Evolutionary conservation across 2,329 filamentous ascomycete genomes (phyloP), one percentile per base, ranked within the genome.

Genomic region (Periconia macrospinosa): DNA sequence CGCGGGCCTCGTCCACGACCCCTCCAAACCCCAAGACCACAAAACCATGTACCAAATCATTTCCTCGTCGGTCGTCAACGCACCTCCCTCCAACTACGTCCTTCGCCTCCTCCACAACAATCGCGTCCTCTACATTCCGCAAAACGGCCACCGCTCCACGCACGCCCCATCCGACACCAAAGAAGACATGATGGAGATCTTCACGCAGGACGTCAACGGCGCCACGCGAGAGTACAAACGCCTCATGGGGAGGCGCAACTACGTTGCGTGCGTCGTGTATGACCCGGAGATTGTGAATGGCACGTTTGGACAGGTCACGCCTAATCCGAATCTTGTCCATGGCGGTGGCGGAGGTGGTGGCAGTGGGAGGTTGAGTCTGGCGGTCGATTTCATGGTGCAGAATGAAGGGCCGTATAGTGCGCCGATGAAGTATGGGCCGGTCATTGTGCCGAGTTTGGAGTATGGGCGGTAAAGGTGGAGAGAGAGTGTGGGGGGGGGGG

Each of bases 111-210:
- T 99, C n/a, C 92, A 97, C 80, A 94, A 89, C 79, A 93, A 92
- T 77, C 94, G 93, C 74, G 85, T 90, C 37, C 85, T 97, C 27
- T 99, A 97, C 73, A 83, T 99, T 50, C 94, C 94, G 0, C 82
- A 84, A 50, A 99, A 99, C 74, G 93, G 93, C n/a, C 84, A 87
- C 62, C 80, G 85, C 59, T 83, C 79, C 55, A 81, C 82, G 1
- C 86, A 91, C 52, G 84, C 85, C 60, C 87, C 89, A 1, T 88
- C 87, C 1, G 94, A 99, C 72, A 99, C 94, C 45, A 97, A 99
- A 76, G 94, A 99, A 75, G 94, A 99, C 76, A 99, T 99, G 94
- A 96, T 99, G 90, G 94, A 99, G 79, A 95, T 99, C 62, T 99
- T 99, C 83, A 91, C 94, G 67, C 90, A 88, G 8, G 94, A 99